Conservation (phyloP, 805 yeast species). For the Monosporozyma aquatica region DNA sequence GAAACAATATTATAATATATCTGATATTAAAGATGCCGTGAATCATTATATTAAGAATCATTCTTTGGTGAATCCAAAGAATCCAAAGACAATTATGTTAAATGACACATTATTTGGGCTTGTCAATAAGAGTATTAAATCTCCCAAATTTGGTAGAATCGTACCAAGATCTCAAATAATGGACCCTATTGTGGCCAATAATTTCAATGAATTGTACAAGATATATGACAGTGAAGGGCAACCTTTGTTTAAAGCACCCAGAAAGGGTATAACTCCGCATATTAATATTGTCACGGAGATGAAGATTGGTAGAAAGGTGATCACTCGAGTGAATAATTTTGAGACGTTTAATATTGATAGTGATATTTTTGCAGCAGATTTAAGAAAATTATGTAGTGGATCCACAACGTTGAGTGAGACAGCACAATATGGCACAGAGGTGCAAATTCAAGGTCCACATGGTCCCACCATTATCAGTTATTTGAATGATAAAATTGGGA, state of each 20-base stretch:
- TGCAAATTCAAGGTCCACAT: conserved; percentile 89
- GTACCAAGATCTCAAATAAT: conserved; percentile 38
- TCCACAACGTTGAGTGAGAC: conserved; percentile 67
- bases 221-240: conserved; percentile 31
- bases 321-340: conserved; percentile 63
- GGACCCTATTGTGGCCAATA: conserved; percentile 35
- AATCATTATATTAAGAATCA: conserved; percentile 47
- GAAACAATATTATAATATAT: conserved; percentile 40
- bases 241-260: conserved; percentile 39
- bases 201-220: conserved; percentile 42
- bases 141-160: conserved; percentile 22
- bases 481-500: conserved; percentile 46
- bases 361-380: conserved; percentile 52
- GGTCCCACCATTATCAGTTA: conserved; percentile 50
- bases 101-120: conserved; percentile 47
- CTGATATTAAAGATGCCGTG: conserved; percentile 46
- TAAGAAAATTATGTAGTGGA: conserved; percentile 79
- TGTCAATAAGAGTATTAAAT: conserved; percentile 17
- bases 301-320: conserved; percentile 71
- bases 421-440: conserved; percentile 37
- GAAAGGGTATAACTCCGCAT: conserved; percentile 60
- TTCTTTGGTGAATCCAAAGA: conserved; percentile 41
- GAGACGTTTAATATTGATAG: conserved; percentile 61
- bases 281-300: conserved; percentile 61
- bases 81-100: conserved; percentile 45